A percentile compares a stretch with the other conserved stretches of the same genome.
Evolutionary conservation across 202 grass and related monocot species (phyloP).

Genomic region (Digitaria exilis): DNA sequence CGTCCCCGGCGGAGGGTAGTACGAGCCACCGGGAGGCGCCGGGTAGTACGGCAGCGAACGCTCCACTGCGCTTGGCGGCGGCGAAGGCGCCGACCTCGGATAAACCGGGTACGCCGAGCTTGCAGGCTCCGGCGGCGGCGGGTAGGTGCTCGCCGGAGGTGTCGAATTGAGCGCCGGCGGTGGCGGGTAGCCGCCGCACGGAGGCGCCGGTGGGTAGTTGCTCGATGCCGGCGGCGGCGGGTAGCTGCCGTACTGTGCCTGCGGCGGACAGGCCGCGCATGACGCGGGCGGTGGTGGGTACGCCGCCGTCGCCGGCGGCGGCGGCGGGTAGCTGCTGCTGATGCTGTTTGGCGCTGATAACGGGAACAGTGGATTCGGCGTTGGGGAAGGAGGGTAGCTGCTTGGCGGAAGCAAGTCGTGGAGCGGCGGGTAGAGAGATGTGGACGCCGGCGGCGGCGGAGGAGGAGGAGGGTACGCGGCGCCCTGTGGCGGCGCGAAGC

Average conservation of each 20-base stretch:
- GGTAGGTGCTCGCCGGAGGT: conserved; percentile 28
- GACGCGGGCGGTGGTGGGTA: not conserved
- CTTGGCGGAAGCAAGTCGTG: conserved; percentile 28
- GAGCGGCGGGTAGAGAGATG: conserved; percentile 38
- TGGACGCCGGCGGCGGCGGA: not conserved
- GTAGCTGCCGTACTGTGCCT: conserved; percentile 31
- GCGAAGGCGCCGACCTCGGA: not conserved
- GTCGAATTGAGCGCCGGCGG: not conserved
- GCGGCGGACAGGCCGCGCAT: not conserved
- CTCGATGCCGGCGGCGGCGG: not conserved
- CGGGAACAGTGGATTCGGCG: not conserved
- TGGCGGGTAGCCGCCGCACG: conserved; percentile 34
- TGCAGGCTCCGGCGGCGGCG: conserved; percentile 26
- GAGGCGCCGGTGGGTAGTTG: conserved; percentile 15
- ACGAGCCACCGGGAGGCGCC: conserved; percentile 3
- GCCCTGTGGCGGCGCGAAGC: conserved; percentile 7
- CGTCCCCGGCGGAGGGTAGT: conserved; percentile 34
- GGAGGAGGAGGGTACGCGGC: conserved; percentile 36
- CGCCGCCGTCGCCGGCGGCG: not conserved
- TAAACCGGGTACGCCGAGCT: not conserved
- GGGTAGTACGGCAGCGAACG: conserved; percentile 10
- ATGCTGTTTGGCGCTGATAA: conserved; percentile 1
- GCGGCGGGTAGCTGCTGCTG: conserved; percentile 38
- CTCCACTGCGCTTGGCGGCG: not conserved
- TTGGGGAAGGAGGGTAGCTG: conserved; percentile 1